Base-by-base conservation (phyloP, 257 asterid species). In the Solanum pennellii region DNA sequence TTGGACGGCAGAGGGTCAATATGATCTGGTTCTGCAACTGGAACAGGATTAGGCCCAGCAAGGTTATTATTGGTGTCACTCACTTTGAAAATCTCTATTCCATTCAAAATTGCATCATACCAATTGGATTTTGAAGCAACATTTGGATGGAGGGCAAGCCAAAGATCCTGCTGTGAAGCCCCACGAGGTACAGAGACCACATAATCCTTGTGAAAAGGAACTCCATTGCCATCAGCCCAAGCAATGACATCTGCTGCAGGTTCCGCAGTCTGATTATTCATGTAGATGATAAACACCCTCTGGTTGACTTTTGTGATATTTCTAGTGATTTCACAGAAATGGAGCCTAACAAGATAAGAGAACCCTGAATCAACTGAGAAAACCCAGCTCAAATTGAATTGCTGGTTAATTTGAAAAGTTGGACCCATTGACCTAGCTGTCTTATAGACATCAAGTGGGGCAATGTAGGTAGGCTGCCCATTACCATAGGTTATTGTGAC, bases 91-190 rank as follows among this genome's bases (percentile, higher is more conserved):
- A 59, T 94, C 86, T 96, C 99, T 44, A 95, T 52, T 60, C 99
- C 99, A 59, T 96, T 95, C 92, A 96, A 93, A 90, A 94, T 92
- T 44, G 98, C 97, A 90, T 96, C 97, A 77, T 92, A 93, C 86
- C 37, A 87, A 41, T 91, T 89, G 49, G 98, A 82, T 82, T 42
- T 88, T 23, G 45, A 0, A 14, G 23, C 86, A 59, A 44, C 29
- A 87, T 90, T 20, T 16, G 99, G 98, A 90, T 92, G 96, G 88
- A 96, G 84, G 3, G 87, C 96, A 75, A 96, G 96, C 98, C 97
- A 93, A 80, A 96, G 90, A 73, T 92, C 92, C 88, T 92, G 96
- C 88, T 87, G 94, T 52, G 98, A 94, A 62, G 88, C 84, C 75
- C 96, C 96, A 27, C 59, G 79, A 14, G 95, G 94, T 74, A 92